phyloP scores from a whole-genome alignment of 2,329 filamentous ascomycete species.

The Amesomyces nigricolor region DNA sequence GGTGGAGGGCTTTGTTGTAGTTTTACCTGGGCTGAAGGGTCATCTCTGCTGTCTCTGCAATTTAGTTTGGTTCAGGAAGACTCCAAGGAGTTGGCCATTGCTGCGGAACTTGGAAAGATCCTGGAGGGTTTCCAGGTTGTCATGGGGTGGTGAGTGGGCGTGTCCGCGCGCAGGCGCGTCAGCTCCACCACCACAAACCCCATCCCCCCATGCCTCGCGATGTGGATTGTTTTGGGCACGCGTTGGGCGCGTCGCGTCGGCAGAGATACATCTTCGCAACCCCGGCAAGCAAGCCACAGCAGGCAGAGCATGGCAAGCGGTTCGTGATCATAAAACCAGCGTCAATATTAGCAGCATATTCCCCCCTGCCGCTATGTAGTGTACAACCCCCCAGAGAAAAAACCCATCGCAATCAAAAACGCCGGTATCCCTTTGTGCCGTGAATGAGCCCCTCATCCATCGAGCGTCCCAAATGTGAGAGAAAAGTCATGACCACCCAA shows the following conservation, averaged over 20 bases:
- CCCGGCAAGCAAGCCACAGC: constrained; percentile 3
- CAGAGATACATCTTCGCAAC: neutral
- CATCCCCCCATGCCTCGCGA: neutral
- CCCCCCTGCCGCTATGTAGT: constrained; percentile 32
- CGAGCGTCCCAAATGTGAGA: constrained; percentile 25
- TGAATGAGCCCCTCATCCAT: constrained; percentile 30
- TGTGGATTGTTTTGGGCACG: neutral
- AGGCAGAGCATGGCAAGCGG: neutral
- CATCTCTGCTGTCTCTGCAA: no score
- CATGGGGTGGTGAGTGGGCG: no score
- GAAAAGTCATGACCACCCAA: constrained; percentile 27
- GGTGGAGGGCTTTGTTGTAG: constrained; percentile 34
- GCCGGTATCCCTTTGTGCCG: constrained; percentile 37
- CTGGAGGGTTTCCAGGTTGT: no score
- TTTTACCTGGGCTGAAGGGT: no score
- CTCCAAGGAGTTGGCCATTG: no score
- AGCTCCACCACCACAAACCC: neutral
- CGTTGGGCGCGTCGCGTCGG: neutral
- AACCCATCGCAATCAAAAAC: constrained; percentile 37
- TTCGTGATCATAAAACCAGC: constrained; percentile 22
- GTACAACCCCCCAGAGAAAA: constrained; percentile 36
- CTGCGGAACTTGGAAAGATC: no score
- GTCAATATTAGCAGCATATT: constrained; percentile 23
- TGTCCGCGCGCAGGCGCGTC: neutral
- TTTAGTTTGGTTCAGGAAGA: no score